Base-by-base conservation (phyloP, 2,329 filamentous ascomycete genomes). In the Claviceps arundinis region DNA sequence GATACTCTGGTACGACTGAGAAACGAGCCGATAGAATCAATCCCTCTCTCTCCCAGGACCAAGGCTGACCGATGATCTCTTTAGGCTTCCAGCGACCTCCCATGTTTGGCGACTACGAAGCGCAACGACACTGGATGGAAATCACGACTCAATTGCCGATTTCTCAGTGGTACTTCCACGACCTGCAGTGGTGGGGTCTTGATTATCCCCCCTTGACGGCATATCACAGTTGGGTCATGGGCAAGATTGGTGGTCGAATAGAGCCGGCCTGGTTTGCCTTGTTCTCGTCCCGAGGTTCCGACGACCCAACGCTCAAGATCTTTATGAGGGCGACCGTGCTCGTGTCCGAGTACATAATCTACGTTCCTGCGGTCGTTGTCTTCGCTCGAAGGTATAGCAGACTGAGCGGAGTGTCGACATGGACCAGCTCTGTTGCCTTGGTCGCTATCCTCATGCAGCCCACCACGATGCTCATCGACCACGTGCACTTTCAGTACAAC, bases 111-210 rank as follows among this genome's bases (percentile, higher is more conserved):
- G 93, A 98, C 68, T 98, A 95, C 70, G 93, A 98, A 72, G 93
- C 94, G 3, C 93, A 98, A 68, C 76, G 93, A 60, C 93, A 98
- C 68, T 98, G 93, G 93, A 95, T 98, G 90, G 93, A 98, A 64
- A 75, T 98, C 58, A 96, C 93, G 2, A 87, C 81, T 8, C 81
- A 95, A 54, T 74, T 98, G 2, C 93, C 93, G 14, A 76, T 94
- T 40, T 93, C 89, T 11, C 86, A 93, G 67, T 98, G 94, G 93
- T 98, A 98, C 68, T 95, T 95, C 64, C 89, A 98, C 67, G 90
- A 98, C 65, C 74, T 97, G 45, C 77, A 91, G 62, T 98, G 91
- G 84, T 98, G 93, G 93, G 94, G 94, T 0, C 77, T 98, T 58
- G 93, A 98, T 70, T 98, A 98, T 67, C 93, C 93, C 52, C 93